phyloP scores from a whole-genome alignment of 352 stramenopile species.

The Pythium plurisporium region DNA sequence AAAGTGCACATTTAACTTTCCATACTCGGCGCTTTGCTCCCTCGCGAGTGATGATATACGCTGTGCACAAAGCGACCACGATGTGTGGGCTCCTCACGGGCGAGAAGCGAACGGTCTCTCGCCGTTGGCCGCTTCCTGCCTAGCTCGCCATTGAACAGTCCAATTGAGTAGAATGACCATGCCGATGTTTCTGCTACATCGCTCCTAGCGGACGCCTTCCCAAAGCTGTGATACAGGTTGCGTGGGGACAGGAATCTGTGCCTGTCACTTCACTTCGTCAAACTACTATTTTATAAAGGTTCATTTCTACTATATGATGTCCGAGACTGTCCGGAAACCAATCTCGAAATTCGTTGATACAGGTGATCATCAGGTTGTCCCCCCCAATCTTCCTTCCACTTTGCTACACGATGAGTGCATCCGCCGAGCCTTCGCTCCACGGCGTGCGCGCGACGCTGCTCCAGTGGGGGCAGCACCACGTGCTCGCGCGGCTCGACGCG shows the following conservation, averaged over 20 bases:
- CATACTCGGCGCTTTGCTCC: conserved; percentile 35
- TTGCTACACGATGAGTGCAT: neutral
- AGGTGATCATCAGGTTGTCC: no score
- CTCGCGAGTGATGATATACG: conserved; percentile 72
- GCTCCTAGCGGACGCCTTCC: no score
- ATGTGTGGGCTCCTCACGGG: conserved; percentile 1
- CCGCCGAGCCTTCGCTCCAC: conserved; percentile 2
- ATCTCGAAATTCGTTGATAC: no score
- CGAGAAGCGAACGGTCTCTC: neutral
- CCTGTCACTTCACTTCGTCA: no score
- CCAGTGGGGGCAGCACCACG: conserved; percentile 36
- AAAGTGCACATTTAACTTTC: conserved; percentile 78
- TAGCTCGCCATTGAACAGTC: conserved; percentile 6
- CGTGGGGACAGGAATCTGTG: no score
- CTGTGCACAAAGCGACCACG: conserved; percentile 58
- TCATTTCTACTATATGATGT: no score
- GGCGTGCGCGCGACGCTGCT: conserved; percentile 11
- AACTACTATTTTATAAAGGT: no score
- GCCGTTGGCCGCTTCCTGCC: neutral
- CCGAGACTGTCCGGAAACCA: no score
- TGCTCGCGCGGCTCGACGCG: conserved; percentile 30
- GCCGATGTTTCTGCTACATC: neutral
- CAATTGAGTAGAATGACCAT: neutral
- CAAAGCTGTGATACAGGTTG: no score
- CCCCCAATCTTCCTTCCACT: neutral